Conservation (phyloP, 176 grass and related monocot species). For the Carex littledalei region DNA sequence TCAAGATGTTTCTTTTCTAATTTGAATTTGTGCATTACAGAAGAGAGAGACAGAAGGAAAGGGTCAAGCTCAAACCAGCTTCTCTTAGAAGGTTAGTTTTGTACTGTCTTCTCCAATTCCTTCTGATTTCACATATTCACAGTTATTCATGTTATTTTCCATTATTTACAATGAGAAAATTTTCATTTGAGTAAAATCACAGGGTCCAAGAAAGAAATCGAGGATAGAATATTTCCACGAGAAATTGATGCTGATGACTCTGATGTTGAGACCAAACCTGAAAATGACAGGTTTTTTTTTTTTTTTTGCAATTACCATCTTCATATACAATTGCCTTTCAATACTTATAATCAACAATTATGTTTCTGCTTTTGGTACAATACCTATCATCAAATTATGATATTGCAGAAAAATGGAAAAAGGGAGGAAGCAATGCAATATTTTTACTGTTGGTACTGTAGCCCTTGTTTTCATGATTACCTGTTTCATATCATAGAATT, state of each 20-base stretch:
- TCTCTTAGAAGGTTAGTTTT: conserved; percentile 60
- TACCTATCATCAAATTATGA: background rate
- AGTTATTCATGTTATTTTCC: background rate
- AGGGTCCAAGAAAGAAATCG: conserved; percentile 72
- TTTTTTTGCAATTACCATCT: background rate
- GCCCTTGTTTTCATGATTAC: background rate
- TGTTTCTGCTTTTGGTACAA: background rate
- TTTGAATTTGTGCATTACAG: conserved; percentile 29
- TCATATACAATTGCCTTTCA: background rate
- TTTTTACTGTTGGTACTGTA: background rate
- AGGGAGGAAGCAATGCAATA: background rate
- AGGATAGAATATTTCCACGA: conserved; percentile 85
- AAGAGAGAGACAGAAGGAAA: conserved; percentile 85
- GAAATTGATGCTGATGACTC: conserved; percentile 90
- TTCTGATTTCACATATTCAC: background rate
- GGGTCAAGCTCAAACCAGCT: conserved; percentile 45
- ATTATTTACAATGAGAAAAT: conserved; percentile 7
- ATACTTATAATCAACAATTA: background rate
- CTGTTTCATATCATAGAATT: background rate
- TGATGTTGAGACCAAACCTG: conserved; percentile 62
- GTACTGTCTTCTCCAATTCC: background rate
- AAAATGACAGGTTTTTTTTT: conserved; percentile 53
- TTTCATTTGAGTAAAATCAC: conserved; percentile 15
- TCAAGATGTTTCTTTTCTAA: background rate
- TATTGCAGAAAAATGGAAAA: background rate